Evolutionary conservation across 2,329 filamentous ascomycete species (phyloP).

Genomic region (Fusarium paranaense): DNA sequence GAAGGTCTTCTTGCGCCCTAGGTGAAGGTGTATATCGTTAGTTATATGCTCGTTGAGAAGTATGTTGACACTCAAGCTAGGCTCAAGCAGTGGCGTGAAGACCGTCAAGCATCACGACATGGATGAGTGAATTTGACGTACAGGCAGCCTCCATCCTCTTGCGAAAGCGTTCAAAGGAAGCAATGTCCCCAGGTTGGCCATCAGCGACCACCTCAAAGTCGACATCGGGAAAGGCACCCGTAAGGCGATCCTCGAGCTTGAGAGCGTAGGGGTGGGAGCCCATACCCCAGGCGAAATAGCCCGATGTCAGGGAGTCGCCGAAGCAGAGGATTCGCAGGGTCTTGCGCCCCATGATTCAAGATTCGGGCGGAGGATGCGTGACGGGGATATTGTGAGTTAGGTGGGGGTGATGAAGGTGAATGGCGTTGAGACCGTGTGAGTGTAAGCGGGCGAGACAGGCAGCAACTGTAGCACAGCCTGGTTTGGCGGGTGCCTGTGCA

Average conservation of each 20-base stretch:
- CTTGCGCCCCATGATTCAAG: conserved; percentile 43
- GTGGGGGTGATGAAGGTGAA: background rate
- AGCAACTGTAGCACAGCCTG: conserved; percentile 15
- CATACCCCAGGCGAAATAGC: conserved; percentile 59
- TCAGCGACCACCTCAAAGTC: conserved; percentile 60
- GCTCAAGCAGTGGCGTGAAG: background rate
- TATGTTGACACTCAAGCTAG: background rate
- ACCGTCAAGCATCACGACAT: background rate
- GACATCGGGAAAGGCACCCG: conserved; percentile 57
- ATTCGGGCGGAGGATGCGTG: background rate
- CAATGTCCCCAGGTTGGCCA: conserved; percentile 65
- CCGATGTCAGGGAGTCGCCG: conserved; percentile 73
- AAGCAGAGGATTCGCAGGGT: conserved; percentile 70
- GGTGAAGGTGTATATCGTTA: background rate
- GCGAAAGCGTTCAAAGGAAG: conserved; percentile 48
- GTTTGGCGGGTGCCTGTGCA: background rate
- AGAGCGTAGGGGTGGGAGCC: conserved; percentile 65
- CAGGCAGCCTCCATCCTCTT: conserved; percentile 51
- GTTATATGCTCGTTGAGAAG: background rate
- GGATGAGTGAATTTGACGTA: conserved; percentile 31
- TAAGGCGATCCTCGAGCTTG: conserved; percentile 60
- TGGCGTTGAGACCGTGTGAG: background rate
- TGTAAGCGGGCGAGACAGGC: conserved; percentile 1
- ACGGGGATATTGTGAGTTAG: background rate
- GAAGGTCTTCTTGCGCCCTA: conserved; percentile 49